A percentile compares a stretch with the other conserved stretches of the same genome.
Evolutionary conservation across 108 stramenopile genomes (phyloP).

Genomic region (Seminavis robusta): DNA sequence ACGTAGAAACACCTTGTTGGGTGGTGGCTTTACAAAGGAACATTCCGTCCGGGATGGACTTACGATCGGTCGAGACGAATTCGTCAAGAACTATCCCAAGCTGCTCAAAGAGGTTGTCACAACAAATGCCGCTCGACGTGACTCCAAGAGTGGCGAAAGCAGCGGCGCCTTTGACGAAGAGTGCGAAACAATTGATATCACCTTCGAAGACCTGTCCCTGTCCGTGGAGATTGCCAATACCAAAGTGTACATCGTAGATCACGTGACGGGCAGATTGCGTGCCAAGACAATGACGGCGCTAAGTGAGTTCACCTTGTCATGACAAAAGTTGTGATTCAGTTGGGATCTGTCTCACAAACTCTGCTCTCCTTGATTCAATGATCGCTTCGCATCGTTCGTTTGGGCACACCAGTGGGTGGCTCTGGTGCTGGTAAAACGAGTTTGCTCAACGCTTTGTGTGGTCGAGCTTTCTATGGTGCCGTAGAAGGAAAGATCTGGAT

Average conservation of each 20-base stretch:
- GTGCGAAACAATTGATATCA: slow-evolving; percentile 42
- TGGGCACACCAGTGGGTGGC: too few species aligned
- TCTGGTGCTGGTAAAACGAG: slow-evolving; percentile 59
- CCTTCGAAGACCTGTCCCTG: slow-evolving; percentile 38
- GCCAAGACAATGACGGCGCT: slow-evolving; percentile 48
- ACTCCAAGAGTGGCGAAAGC: neutral
- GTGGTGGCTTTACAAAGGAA: too few species aligned
- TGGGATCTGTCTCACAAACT: too few species aligned
- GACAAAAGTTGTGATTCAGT: too few species aligned
- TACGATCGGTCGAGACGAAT: slow-evolving; percentile 20
- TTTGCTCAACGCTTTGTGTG: slow-evolving; percentile 64
- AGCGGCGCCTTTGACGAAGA: neutral
- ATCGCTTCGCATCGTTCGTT: too few species aligned
- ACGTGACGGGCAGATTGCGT: slow-evolving; percentile 36
- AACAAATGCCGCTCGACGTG: neutral
- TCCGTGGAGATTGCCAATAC: slow-evolving; percentile 29
- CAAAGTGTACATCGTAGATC: slow-evolving; percentile 31
- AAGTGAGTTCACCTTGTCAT: too few species aligned
- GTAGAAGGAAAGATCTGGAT: slow-evolving; percentile 46
- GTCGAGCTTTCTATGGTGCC: slow-evolving; percentile 59
- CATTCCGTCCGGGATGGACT: too few species aligned
- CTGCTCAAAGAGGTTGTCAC: slow-evolving; percentile 27
- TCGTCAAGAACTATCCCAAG: slow-evolving; percentile 32
- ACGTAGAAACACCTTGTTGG: too few species aligned
- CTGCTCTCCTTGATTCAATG: too few species aligned